A percentile compares a stretch with the other conserved stretches of the same genome.
Conservation (phyloP, 2,329 filamentous ascomycete genomes). For the Exophiala sp. region DNA sequence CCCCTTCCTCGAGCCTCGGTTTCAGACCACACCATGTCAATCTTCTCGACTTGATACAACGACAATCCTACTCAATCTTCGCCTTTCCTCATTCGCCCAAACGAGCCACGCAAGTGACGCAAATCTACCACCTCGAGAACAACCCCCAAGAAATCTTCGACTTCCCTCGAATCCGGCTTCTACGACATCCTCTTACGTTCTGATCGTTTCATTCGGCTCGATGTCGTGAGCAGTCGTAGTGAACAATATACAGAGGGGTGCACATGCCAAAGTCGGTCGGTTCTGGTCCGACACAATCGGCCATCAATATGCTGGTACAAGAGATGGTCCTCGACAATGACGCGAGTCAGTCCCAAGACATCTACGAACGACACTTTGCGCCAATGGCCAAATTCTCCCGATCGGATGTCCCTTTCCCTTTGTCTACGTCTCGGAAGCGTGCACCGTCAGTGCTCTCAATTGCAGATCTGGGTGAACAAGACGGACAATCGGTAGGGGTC, state of each 20-base stretch:
- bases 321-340: slow-evolving; percentile 23
- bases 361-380: slow-evolving; percentile 19
- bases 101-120: no score
- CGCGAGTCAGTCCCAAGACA: slow-evolving; percentile 15
- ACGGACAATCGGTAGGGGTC: slow-evolving; percentile 23
- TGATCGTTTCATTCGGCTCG: neutral
- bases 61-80: neutral
- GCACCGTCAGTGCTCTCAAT: slow-evolving; percentile 23
- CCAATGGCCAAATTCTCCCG: slow-evolving; percentile 15
- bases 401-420: slow-evolving; percentile 26
- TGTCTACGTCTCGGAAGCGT: slow-evolving; percentile 23
- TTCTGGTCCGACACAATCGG: slow-evolving; percentile 2
- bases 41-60: neutral
- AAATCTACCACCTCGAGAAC: no score
- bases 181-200: no score
- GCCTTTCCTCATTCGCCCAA: no score
- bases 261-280: slow-evolving; percentile 4
- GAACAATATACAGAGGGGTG: neutral
- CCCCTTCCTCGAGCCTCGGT: slow-evolving; percentile 4
- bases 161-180: no score
- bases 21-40: neutral
- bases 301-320: slow-evolving; percentile 21
- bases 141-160: no score
- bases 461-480: slow-evolving; percentile 14
- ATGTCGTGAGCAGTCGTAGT: neutral